Base-by-base conservation (phyloP, 108 stramenopile genomes). In the Conticribra guillardii region DNA sequence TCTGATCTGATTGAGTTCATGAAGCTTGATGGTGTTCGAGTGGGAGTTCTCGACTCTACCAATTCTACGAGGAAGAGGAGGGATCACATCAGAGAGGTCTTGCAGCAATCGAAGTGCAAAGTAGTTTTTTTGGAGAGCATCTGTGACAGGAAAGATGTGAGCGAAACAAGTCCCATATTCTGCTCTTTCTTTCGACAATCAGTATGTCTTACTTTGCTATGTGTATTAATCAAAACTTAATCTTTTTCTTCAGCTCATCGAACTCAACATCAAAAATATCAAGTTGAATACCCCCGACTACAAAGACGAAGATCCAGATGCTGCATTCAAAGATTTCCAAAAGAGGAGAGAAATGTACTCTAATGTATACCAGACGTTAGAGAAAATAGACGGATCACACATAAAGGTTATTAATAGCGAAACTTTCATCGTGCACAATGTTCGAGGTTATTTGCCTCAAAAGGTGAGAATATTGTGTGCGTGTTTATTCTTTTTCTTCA, bases 31-130 rank as follows among this genome's bases (percentile, higher is more conserved):
- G 88, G 93, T 16, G 91, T 93, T 1, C 93, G 98, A 48, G 92
- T 98, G 2, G 98, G 96, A 0, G 95, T 98, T 23, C 76, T 98
- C 47, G 99, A 99, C 79, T 98, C 97, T 0, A 98, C 99, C 56
- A 99, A 99, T 79, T 82, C 88, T 28, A 95, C 95, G 17, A 63
- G 62, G 52, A 81, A 76, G 33, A 85, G 96, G 54, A 84, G 97
- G 46, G 56, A 66, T 23, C 82, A 89, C 45, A 85, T 94, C 55
- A 29, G 79, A 55, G 22, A 87, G 8, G 46, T 34, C 0, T 53
- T 96, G 60, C 61, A 72, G 23, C 31, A 37, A 7, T 62, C 87
- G 17, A 72, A 80, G 23, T 71, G 73, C 79, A 97, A 98, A 75
- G 71, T 62, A 3, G 86, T 99, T 64, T 94, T 97, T 76, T 70